Conservation (phyloP, 2,329 filamentous ascomycete genomes). For the Ilyonectria sp. region DNA sequence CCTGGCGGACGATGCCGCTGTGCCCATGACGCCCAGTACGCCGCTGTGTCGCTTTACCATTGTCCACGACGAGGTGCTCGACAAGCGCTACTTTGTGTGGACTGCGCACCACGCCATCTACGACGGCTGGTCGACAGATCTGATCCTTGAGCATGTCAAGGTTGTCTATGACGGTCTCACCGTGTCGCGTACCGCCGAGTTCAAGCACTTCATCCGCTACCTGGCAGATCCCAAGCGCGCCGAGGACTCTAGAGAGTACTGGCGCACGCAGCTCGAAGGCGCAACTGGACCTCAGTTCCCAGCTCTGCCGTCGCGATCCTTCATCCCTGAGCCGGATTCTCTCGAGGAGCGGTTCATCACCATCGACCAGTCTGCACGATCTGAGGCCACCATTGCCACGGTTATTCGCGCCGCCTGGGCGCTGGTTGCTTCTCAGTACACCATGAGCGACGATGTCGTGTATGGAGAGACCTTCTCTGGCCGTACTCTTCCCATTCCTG, state of each 20-base stretch:
- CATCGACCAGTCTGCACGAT: slow-evolving; percentile 38
- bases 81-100: slow-evolving; percentile 51
- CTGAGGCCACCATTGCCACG: slow-evolving; percentile 44
- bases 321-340: slow-evolving; percentile 41
- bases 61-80: slow-evolving; percentile 46
- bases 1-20: slow-evolving; percentile 56
- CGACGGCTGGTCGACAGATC: slow-evolving; percentile 50
- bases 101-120: slow-evolving; percentile 53
- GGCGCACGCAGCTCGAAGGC: slow-evolving; percentile 42
- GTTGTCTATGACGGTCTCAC: slow-evolving; percentile 38
- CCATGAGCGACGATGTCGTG: slow-evolving; percentile 48
- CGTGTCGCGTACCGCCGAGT: slow-evolving; percentile 42
- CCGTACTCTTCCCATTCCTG: slow-evolving; percentile 46
- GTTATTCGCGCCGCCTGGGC: slow-evolving; percentile 50
- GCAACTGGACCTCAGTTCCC: slow-evolving; percentile 46
- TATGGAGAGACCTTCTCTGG: slow-evolving; percentile 52
- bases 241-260: slow-evolving; percentile 42
- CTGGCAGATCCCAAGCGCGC: slow-evolving; percentile 34
- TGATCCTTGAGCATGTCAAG: slow-evolving; percentile 43
- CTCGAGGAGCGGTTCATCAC: slow-evolving; percentile 39
- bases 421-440: slow-evolving; percentile 45
- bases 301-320: slow-evolving; percentile 43
- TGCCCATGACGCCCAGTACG: slow-evolving; percentile 58
- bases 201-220: slow-evolving; percentile 47
- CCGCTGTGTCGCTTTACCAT: slow-evolving; percentile 60